phyloP scores from a whole-genome alignment of 768 basidiomycete species.

The Trametes villosa region DNA sequence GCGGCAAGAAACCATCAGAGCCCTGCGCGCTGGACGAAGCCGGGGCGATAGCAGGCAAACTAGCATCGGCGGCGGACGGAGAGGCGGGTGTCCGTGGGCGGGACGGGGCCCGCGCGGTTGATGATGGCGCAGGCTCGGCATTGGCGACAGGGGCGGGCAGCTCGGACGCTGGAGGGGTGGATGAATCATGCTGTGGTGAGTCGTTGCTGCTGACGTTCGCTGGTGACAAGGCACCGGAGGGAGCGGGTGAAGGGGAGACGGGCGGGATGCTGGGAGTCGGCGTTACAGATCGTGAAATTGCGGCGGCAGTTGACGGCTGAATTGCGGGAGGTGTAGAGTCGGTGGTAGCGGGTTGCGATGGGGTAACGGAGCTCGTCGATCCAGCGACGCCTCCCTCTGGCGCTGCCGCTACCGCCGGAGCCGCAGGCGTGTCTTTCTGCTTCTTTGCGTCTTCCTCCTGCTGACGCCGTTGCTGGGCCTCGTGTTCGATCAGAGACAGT shows the following conservation, averaged over 20 bases:
- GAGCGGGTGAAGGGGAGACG: background rate
- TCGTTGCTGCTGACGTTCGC: background rate
- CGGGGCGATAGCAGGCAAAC: background rate
- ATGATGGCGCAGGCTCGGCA: background rate
- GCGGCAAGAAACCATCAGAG: background rate
- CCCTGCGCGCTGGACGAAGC: background rate
- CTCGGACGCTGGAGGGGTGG: background rate
- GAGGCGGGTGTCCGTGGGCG: background rate
- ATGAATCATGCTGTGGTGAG: no score
- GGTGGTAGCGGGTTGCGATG: background rate
- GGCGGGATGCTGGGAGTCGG: background rate
- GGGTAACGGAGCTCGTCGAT: conserved; percentile 12
- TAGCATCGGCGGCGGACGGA: background rate
- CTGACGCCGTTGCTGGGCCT: conserved; percentile 85
- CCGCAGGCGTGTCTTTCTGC: conserved; percentile 37
- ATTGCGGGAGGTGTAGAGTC: background rate
- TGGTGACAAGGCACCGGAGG: background rate
- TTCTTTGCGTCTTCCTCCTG: conserved; percentile 68
- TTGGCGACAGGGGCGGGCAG: background rate
- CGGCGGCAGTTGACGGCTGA: background rate
- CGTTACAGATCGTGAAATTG: background rate
- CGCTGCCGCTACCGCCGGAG: conserved; percentile 27
- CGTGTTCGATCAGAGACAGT: conserved; percentile 90
- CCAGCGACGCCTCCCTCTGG: conserved; percentile 39
- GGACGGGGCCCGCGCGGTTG: background rate